Base-by-base conservation (phyloP, 1,284 basidiomycete genomes). In the Sparassis latifolia region DNA sequence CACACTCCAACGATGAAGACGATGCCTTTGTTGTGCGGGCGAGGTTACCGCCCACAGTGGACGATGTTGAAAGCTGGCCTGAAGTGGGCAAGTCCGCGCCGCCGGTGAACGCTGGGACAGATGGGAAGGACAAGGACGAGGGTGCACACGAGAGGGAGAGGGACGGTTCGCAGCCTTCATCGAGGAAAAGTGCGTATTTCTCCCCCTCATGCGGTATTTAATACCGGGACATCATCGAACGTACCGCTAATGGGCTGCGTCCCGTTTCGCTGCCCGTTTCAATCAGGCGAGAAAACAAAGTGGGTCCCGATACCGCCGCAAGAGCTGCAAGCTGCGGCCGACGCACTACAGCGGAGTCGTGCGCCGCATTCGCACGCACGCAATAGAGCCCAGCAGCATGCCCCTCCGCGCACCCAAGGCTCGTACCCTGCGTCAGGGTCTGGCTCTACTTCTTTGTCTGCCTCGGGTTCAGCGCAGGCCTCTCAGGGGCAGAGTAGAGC, bases 301-400 rank as follows among this genome's bases (percentile, higher is more conserved):
- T 83, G 81, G 82, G 71, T 82, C 2, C 69, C 70, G 12, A 77
- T 83, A 48, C 77, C 80, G 1, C 66, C 77, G 1, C 69, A 74
- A 55, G 80, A 82, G 59, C 67, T 82, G 30, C 79, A 78, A 60
- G 77, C 75, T 4, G 73, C 78, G 32, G 76, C 73, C 28, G 80
- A 82, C 56, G 73, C 66, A 7, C 60, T 64, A 42, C 60, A 63
- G 2, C 55, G 59, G 50, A 58, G 40, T 51, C 62, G 53, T 42
- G 40, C 10, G 10, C 20, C 20, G 20, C 32, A 56, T 53, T 44
- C 35, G 35, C 35, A 12, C 12, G 12, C 12, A 12, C 35, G 35
- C 12, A 6, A 6, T n/a, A 20, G 20, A 20, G 20, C 20, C 20
- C 20, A 20, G 20, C 20, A 20, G 20, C 20, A 20, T 20, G 53